These are phyloP conservation scores for Penicillium griseofulvum DNA, from an alignment of 2,329 filamentous ascomycete species.

Conservation along the genomic window DNA sequence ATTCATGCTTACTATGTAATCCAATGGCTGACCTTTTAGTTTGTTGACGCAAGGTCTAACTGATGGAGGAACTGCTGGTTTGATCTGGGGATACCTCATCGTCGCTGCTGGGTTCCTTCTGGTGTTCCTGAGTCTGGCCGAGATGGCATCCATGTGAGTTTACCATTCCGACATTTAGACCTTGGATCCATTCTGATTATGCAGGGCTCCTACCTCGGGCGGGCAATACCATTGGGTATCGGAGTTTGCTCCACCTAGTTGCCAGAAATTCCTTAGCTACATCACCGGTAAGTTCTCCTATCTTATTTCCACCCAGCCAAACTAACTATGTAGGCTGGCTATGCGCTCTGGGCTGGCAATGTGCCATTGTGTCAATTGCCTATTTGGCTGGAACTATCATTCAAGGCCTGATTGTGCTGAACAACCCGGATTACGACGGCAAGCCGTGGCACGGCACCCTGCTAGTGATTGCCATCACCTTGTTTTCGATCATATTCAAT, in stretches of 20 bases:
- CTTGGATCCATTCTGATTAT: background rate
- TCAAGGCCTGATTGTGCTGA: slow-evolving; percentile 34
- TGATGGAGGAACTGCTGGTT: slow-evolving; percentile 54
- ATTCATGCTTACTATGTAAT: background rate
- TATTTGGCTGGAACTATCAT: slow-evolving; percentile 34
- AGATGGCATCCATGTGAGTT: slow-evolving; percentile 50
- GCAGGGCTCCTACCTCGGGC: slow-evolving; percentile 39
- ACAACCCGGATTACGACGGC: slow-evolving; percentile 11
- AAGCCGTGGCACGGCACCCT: slow-evolving; percentile 7
- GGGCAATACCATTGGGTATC: slow-evolving; percentile 27
- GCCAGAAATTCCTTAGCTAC: slow-evolving; percentile 36
- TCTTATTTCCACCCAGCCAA: background rate
- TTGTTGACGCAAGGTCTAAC: slow-evolving; percentile 7
- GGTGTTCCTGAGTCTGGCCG: slow-evolving; percentile 47
- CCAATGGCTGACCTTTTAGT: background rate
- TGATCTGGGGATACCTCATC: slow-evolving; percentile 54
- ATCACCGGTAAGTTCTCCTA: background rate
- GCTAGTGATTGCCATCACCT: slow-evolving; percentile 17
- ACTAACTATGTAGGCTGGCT: slow-evolving; percentile 25
- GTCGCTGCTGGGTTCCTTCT: slow-evolving; percentile 47
- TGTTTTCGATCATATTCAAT: slow-evolving; percentile 30
- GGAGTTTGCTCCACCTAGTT: slow-evolving; percentile 34
- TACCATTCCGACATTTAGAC: background rate
- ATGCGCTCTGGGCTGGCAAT: slow-evolving; percentile 31
- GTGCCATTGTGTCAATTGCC: slow-evolving; percentile 21